Base-by-base conservation (phyloP, 2,329 filamentous ascomycete genomes). In the Fusarium domesticum region DNA sequence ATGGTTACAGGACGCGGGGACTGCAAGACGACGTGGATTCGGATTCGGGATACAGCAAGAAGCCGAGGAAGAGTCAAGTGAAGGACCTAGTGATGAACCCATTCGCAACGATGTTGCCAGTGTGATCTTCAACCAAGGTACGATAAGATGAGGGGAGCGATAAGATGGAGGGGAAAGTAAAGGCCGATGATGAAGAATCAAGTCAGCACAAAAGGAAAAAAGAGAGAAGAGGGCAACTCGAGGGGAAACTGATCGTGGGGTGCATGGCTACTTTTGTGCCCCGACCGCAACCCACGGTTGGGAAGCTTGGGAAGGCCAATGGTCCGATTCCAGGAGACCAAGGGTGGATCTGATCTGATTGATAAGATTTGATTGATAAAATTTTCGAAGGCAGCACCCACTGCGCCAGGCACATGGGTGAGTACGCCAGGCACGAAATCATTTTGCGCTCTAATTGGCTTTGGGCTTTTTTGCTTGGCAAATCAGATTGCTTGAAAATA, bases 291-390 rank as follows among this genome's bases (percentile, higher is more conserved):
- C 50, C 55, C 51, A 53, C 42, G 36, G 48, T 43, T 51, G 37
- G 40, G 51, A 57, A 50, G 23, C 23, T 12, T 8, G 23, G 23
- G 23, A 28, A 28, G 14, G 44, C 52, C 49, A 54, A 63, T 64
- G 59, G 62, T 64, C 62, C 60, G 62, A 65, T 64, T 57, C 54
- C 54, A 64, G 60, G 62, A 66, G 61, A 58, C 45, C 43, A 55
- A 43, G 53, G 49, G 59, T 64, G 64, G 62, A 56, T 50, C 56
- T 63, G 64, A 70, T 71, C 62, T 59, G 70, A 72, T 72, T 72
- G 70, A 72, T 72, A 71, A 73, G 70, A 73, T 73, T 65, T 62
- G 67, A 70, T 70, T 70, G 67, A 70, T 70, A 69, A 70, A 66
- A 65, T 50, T 53, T 57, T 57, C 47, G 52, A 50, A 39, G 47